Base-by-base conservation (phyloP, 495 filamentous ascomycete genomes). In the Trichoderma gamsii region DNA sequence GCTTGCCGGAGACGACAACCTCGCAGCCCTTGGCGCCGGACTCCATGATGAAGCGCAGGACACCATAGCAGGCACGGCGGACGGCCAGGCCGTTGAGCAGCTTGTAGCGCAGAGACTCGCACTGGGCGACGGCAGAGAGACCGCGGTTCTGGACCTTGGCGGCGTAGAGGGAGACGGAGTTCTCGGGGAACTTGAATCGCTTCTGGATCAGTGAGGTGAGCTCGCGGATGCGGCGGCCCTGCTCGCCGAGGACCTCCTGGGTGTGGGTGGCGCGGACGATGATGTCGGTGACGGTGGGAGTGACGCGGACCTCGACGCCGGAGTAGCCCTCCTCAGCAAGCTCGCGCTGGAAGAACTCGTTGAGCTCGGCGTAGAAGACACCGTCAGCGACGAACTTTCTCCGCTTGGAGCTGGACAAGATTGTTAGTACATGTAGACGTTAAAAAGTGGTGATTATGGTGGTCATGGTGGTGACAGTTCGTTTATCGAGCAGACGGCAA, bases 321-420 rank as follows among this genome's bases (percentile, higher is more conserved):
- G 96, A 98, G 86, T 99, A 99, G 73, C 95, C 95, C 87, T 99
- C 96, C 87, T 99, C 94, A 79, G 94, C 94, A 79, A 99, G 86
- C 85, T 99, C 95, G 80, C 96, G 94, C 87, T 97, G 96, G 92
- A 99, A 99, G 91, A 99, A 99, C 86, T 99, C 95, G 90, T 98
- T 99, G 82, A 98, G 84, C 85, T 99, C 95, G 84, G 96, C 96
- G 82, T 97, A 99, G 91, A 98, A 99, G 80, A 98, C 96, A 85
- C 95, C 96, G 82, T 98, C 96, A 78, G 96, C 96, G 82, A 98
- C 93, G 88, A 99, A 99, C 91, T 99, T 99, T 84, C 95, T 90
- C 79, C 92, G 89, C 90, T 99, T 99, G 78, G 94, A 97, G 82
- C 89, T 91, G 73, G 9, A n/a, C 7, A 3, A 61, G 11, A 32